Evolutionary conservation across 225 moss, liverwort and hornwort genomes (phyloP).

Genomic region (Antitrichia curtipendula): DNA sequence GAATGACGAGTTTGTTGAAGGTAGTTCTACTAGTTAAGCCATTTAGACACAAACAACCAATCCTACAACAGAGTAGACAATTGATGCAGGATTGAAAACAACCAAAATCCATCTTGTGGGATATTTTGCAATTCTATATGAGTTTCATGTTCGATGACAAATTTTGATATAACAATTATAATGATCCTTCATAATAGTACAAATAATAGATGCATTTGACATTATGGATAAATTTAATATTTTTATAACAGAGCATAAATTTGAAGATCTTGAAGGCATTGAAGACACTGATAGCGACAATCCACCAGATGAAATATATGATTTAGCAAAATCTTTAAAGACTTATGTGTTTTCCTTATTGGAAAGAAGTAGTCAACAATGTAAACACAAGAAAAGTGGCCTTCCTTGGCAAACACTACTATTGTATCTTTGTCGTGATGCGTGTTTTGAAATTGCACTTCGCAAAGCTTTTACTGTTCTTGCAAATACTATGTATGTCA

Average conservation of each 20-base stretch:
- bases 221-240: background rate
- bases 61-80: background rate
- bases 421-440: constrained; percentile 71
- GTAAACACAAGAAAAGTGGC: background rate
- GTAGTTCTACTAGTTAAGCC: background rate
- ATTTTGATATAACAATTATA: no score
- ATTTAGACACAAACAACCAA: background rate
- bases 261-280: background rate
- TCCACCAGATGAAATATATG: background rate
- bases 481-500: constrained; percentile 32
- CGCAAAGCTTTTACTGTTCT: constrained; percentile 58
- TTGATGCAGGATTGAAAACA: background rate
- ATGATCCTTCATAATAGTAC: background rate
- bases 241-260: background rate
- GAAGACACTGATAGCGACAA: background rate
- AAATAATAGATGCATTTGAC: background rate
- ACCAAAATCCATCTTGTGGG: background rate
- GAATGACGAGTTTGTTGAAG: no score
- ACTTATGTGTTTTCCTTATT: constrained; percentile 30
- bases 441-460: constrained; percentile 37
- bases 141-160: accelerated
- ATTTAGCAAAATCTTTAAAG: constrained; percentile 48
- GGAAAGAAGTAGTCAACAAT: background rate
- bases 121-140: background rate
- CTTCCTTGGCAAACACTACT: constrained; percentile 64